phyloP scores from a whole-genome alignment of 2,329 filamentous ascomycete species.

The Pseudopithomyces maydicus region DNA sequence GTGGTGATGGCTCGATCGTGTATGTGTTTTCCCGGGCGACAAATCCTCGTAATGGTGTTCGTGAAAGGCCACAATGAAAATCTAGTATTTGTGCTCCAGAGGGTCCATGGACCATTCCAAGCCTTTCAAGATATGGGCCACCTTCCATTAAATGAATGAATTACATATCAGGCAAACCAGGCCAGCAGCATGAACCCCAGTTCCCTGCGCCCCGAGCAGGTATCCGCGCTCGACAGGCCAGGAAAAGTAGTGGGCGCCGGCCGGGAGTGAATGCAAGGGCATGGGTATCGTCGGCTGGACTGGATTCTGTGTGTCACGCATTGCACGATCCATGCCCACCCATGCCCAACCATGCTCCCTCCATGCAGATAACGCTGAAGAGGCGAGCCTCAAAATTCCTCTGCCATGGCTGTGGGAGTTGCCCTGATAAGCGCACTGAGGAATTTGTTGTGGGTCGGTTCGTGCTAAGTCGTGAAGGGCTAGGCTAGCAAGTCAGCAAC shows the following conservation, averaged over 20 bases:
- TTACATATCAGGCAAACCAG: too few relatives aligned
- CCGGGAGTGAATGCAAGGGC: not conserved
- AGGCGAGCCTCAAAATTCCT: conserved; percentile 1
- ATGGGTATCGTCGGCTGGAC: not conserved
- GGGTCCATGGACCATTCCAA: too few relatives aligned
- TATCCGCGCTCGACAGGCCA: not conserved
- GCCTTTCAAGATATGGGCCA: too few relatives aligned
- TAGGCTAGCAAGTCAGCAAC: not conserved
- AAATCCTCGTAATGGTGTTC: too few relatives aligned
- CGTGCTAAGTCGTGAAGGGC: not conserved
- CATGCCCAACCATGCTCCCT: not conserved
- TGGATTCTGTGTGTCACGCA: not conserved
- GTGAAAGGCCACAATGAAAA: too few relatives aligned
- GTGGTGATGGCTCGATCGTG: too few relatives aligned
- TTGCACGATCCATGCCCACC: not conserved
- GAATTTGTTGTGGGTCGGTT: not conserved
- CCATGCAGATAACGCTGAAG: not conserved
- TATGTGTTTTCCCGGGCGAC: too few relatives aligned
- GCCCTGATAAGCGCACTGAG: not conserved
- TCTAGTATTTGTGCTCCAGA: too few relatives aligned
- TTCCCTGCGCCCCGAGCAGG: not conserved
- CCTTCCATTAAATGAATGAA: too few relatives aligned
- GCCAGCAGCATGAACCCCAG: too few relatives aligned
- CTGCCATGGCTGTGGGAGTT: conserved; percentile 1
- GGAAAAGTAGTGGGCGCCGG: not conserved